These are phyloP conservation scores for Kalaharituber pfeilii DNA, from an alignment of 2,329 filamentous ascomycete genomes.

Conservation along the genomic window DNA sequence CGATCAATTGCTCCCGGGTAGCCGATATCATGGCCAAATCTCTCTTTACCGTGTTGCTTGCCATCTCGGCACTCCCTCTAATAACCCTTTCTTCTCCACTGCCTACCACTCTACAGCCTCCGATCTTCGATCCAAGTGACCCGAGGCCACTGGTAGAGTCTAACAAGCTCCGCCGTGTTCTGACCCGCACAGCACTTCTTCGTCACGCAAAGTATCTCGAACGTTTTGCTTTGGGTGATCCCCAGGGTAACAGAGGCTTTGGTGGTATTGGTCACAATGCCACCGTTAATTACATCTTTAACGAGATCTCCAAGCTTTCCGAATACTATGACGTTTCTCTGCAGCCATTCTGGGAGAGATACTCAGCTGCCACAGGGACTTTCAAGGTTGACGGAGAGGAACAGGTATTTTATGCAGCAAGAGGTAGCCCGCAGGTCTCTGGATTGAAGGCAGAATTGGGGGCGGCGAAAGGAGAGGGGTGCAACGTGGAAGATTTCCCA, in stretches of 20 bases:
- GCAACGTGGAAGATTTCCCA: conserved; percentile 2
- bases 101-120: no score
- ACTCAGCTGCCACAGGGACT: conserved; percentile 4
- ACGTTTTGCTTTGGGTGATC: conserved; percentile 27
- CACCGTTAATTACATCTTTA: conserved; percentile 14
- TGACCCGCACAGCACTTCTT: conserved; percentile 30
- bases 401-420: conserved; percentile 7
- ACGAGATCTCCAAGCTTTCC: conserved; percentile 7
- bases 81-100: no score
- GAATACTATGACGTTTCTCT: conserved; percentile 14
- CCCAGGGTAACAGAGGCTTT: conserved; percentile 11
- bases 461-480: conserved; percentile 6
- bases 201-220: conserved; percentile 31
- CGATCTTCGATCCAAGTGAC: background rate
- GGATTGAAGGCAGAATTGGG: conserved; percentile 5
- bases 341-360: conserved; percentile 13
- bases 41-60: no score
- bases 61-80: no score
- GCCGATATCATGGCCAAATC: no score
- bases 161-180: conserved; percentile 26
- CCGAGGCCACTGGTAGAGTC: conserved; percentile 24
- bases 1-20: no score
- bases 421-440: conserved; percentile 4
- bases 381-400: conserved; percentile 6
- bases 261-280: conserved; percentile 13